Base-by-base conservation (phyloP, 2,329 filamentous ascomycete species). In the Hymenoscyphus salicellus region DNA sequence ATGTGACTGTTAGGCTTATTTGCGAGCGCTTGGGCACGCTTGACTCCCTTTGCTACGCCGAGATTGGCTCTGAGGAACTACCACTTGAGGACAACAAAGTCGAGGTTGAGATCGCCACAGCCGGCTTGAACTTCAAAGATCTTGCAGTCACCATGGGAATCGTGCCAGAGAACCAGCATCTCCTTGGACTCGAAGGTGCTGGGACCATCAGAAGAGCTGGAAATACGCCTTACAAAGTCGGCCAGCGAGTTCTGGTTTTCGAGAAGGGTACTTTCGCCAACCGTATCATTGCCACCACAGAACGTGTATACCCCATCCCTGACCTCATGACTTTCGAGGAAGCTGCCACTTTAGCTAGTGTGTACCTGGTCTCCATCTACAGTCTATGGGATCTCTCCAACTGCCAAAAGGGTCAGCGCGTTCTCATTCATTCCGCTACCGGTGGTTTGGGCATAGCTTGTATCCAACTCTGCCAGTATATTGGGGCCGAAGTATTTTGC, bases 321-420 rank as follows among this genome's bases (percentile, higher is more conserved):
- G 71, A 75, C 23, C 67, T 67, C 20, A 68, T 80, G 64, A 70
- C 72, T 0, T 79, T 80, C 59, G 74, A 77, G 38, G 74, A 76
- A 1, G 79, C 76, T 0, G 78, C 79, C 0, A 70, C 78, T 11
- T 69, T 78, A 3, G 78, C 80, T 0, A 77, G 78, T 2, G 74
- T 77, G 0, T 66, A 68, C 33, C n/a, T 33, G 60, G 61, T 60
- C 2, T 67, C 65, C 3, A 63, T 70, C 55, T 65, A 70, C 33
- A 41, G 11, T 17, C 38, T 41, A 5, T 41, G 11, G 11, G 11
- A 41, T 41, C 28, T 30, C 23, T 32, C 30, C 38, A 7, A 20
- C 23, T 16, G 3, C 32, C 10, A 46, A 23, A 14, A 60, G 10
- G 8, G 20, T 6, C 26, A 60, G 33, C 67, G 46, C 2, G 61